phyloP scores from a whole-genome alignment of 1,284 basidiomycete species.

The Sanguinoderma infundibulare region DNA sequence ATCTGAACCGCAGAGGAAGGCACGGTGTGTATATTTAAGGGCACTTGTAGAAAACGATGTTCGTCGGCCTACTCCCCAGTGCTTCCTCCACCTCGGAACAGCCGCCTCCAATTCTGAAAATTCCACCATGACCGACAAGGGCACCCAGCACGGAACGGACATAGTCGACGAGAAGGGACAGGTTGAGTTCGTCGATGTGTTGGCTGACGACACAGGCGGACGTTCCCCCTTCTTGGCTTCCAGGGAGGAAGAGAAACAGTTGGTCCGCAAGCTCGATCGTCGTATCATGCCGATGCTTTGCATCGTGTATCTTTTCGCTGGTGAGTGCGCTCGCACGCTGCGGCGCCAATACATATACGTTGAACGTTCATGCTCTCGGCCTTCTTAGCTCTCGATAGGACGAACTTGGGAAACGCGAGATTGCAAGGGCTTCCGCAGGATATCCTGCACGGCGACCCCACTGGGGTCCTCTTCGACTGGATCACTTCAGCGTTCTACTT shows the following conservation, averaged over 20 bases:
- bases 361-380: too few species aligned
- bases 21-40: too few species aligned
- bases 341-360: too few species aligned
- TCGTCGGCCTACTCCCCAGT: too few species aligned
- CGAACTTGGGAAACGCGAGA: slow-evolving; percentile 78
- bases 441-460: slow-evolving; percentile 66
- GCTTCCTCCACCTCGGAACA: too few species aligned
- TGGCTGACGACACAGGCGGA: neutral
- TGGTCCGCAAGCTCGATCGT: slow-evolving; percentile 64
- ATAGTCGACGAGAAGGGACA: neutral
- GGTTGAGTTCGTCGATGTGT: neutral
- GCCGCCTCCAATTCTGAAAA: too few species aligned
- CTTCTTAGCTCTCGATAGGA: slow-evolving; percentile 69
- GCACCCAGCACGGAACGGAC: too few species aligned
- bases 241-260: slow-evolving; percentile 47
- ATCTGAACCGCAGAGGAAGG: too few species aligned
- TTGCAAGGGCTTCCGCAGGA: slow-evolving; percentile 71
- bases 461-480: slow-evolving; percentile 73
- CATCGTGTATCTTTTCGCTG: slow-evolving; percentile 72
- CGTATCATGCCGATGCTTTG: slow-evolving; percentile 70
- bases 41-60: too few species aligned
- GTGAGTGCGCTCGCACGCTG: slow-evolving; percentile 48
- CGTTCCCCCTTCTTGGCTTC: neutral
- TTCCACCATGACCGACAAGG: too few species aligned
- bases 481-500: slow-evolving; percentile 77